A percentile compares a stretch with the other conserved stretches of the same genome.
Evolutionary conservation across 805 yeast genomes (phyloP).

Genomic region (Yamadazyma olivae): DNA sequence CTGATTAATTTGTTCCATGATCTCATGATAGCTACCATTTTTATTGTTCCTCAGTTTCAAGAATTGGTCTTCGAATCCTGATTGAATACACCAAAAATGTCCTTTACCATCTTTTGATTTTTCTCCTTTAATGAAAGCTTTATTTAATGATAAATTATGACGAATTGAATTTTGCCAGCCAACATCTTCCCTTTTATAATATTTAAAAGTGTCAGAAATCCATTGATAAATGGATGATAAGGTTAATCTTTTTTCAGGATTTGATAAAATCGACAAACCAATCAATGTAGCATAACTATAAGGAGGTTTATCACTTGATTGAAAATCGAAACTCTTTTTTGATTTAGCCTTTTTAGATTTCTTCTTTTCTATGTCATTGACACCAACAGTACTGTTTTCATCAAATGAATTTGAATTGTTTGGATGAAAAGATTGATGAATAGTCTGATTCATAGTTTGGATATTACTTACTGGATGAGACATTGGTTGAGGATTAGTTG

Average conservation of each 20-base stretch:
- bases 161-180: slow-evolving; percentile 99
- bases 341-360: slow-evolving; percentile 24
- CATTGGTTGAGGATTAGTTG: too few relatives aligned
- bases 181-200: slow-evolving; percentile 78
- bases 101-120: slow-evolving; percentile 89
- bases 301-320: slow-evolving; percentile 76
- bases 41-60: slow-evolving; percentile 58
- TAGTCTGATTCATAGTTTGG: background rate
- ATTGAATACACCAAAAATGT: slow-evolving; percentile 88
- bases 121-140: slow-evolving; percentile 88
- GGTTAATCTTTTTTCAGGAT: slow-evolving; percentile 49
- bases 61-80: slow-evolving; percentile 81
- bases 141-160: slow-evolving; percentile 89
- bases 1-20: slow-evolving; percentile 36
- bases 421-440: background rate
- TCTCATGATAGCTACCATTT: slow-evolving; percentile 40
- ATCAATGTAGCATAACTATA: slow-evolving; percentile 91
- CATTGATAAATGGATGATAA: slow-evolving; percentile 78
- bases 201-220: slow-evolving; percentile 84
- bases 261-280: slow-evolving; percentile 86
- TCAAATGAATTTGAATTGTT: background rate
- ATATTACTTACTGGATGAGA: background rate
- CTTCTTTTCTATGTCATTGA: slow-evolving; percentile 4
- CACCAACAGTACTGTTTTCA: slow-evolving; percentile 3
- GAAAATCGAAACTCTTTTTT: slow-evolving; percentile 41